phyloP scores from a whole-genome alignment of 2,329 filamentous ascomycete species.

The Cladorrhinum sp. region DNA sequence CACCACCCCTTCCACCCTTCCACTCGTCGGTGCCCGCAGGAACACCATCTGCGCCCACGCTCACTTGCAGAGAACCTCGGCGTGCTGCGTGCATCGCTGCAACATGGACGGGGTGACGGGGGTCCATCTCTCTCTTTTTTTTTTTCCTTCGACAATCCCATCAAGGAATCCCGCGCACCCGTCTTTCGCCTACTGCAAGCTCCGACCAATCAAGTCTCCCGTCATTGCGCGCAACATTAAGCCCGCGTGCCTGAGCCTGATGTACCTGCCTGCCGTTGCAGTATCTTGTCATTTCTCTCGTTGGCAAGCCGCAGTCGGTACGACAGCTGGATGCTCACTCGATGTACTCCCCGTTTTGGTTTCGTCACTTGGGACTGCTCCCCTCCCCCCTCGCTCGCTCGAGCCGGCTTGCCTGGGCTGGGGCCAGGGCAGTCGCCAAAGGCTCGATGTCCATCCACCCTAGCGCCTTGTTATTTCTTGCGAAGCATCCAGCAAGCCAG shows the following conservation, averaged over 20 bases:
- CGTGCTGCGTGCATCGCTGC: constrained; percentile 9
- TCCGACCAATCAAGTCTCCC: constrained; percentile 19
- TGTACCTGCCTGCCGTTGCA: not conserved
- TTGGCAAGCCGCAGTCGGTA: constrained; percentile 10
- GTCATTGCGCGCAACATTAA: constrained; percentile 15
- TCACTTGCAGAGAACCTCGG: constrained; percentile 1
- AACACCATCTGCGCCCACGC: not conserved
- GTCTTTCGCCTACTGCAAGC: constrained; percentile 24
- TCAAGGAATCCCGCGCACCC: constrained; percentile 26
- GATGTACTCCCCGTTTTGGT: constrained; percentile 22
- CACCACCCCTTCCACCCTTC: not conserved
- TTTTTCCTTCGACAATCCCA: constrained; percentile 15
- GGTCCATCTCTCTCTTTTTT: constrained; percentile 9
- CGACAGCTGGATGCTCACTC: constrained; percentile 14
- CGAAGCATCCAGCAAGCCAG: constrained; percentile 17
- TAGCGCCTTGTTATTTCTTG: constrained; percentile 23
- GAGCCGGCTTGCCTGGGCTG: constrained; percentile 10
- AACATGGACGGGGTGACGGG: not conserved
- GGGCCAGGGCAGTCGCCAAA: constrained; percentile 15
- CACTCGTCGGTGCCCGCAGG: not conserved
- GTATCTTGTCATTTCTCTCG: not conserved
- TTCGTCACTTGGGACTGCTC: constrained; percentile 22
- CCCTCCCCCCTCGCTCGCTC: constrained; percentile 7
- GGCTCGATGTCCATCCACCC: constrained; percentile 15
- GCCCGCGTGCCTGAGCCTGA: constrained; percentile 5